Evolutionary conservation across 306 rosid genomes (phyloP).

Genomic region (Inga laurina): DNA sequence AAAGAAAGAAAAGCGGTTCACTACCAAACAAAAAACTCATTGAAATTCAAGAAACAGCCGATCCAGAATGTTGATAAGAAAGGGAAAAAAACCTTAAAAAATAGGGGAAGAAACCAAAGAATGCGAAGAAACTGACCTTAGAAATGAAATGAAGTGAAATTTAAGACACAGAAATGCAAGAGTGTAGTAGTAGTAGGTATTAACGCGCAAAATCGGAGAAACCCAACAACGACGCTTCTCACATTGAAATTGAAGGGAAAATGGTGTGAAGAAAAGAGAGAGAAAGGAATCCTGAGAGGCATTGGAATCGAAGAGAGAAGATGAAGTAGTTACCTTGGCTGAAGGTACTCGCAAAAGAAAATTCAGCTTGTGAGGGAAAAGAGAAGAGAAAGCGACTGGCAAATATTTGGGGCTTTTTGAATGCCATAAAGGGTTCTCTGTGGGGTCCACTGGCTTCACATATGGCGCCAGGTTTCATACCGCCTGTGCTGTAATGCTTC

Average conservation of each 20-base stretch:
- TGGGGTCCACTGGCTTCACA: slow-evolving; percentile 38
- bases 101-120: neutral
- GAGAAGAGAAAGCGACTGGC: neutral
- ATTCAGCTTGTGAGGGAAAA: neutral
- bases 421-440: slow-evolving; percentile 38
- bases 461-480: slow-evolving; percentile 25
- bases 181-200: neutral
- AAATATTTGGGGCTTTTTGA: slow-evolving; percentile 9
- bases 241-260: neutral
- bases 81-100: neutral
- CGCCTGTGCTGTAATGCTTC: slow-evolving; percentile 13
- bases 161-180: neutral
- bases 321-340: too few relatives aligned
- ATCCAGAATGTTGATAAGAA: neutral
- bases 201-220: neutral
- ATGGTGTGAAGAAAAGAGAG: neutral
- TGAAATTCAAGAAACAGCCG: neutral
- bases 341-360: neutral
- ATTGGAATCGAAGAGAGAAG: neutral
- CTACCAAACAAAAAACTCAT: neutral
- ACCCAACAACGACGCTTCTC: neutral
- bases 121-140: neutral
- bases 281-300: neutral
- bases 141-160: neutral
- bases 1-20: neutral